phyloP scores from a whole-genome alignment of 2,329 filamentous ascomycete species.

The Aspergillus hortae region DNA sequence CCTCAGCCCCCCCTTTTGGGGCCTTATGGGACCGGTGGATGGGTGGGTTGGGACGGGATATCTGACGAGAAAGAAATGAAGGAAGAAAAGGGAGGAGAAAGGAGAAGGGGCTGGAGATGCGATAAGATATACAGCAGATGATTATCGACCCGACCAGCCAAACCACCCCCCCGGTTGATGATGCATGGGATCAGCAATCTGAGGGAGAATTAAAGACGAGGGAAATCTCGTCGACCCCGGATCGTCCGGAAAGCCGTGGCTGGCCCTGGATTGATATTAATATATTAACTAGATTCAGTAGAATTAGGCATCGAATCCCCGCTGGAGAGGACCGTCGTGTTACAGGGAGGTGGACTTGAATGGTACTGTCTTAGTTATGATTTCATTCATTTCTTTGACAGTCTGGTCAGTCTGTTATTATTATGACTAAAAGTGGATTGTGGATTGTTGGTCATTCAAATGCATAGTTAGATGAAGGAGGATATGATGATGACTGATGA shows the following conservation, averaged over 20 bases:
- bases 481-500: neutral
- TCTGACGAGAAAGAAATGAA: too few relatives aligned
- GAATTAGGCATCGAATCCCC: neutral
- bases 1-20: neutral
- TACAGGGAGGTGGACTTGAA: neutral
- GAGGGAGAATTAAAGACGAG: neutral
- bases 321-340: neutral
- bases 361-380: neutral
- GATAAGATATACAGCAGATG: too few relatives aligned
- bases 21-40: neutral
- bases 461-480: neutral
- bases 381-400: too few relatives aligned
- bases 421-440: too few relatives aligned
- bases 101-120: too few relatives aligned
- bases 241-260: slow-evolving; percentile 11
- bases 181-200: neutral
- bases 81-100: too few relatives aligned
- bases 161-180: neutral
- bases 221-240: slow-evolving; percentile 12
- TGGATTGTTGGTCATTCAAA: too few relatives aligned
- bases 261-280: neutral
- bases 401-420: too few relatives aligned
- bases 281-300: too few relatives aligned
- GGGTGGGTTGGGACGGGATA: neutral
- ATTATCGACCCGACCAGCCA: too few relatives aligned